Percentiles rank a stretch among this genome's conserved stretches.
Evolutionary conservation across 1,139 yeast genomes (phyloP).

Genomic region (Yamadazyma mexicana): DNA sequence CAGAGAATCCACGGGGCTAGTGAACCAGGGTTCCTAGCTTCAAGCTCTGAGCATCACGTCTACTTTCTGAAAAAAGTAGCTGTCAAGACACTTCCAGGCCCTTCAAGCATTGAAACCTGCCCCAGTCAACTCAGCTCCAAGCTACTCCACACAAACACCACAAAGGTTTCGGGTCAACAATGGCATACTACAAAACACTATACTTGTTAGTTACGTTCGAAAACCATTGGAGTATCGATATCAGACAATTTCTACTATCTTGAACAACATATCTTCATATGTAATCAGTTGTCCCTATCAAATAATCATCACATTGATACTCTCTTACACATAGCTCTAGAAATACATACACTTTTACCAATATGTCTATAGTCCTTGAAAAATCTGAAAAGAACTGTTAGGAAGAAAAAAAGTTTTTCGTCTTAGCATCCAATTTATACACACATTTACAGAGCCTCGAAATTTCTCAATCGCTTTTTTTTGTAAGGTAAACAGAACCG

Average conservation of each 20-base stretch:
- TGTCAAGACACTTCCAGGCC: too few species aligned
- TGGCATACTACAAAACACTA: background rate
- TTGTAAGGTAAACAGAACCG: background rate
- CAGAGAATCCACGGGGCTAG: too few species aligned
- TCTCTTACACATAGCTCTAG: background rate
- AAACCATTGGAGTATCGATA: background rate
- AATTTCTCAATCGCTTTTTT: background rate
- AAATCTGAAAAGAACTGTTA: background rate
- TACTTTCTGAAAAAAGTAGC: too few species aligned
- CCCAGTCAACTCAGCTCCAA: too few species aligned
- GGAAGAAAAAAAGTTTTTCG: background rate
- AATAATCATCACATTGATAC: constrained; percentile 13
- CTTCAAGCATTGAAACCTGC: too few species aligned
- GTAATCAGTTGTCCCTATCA: constrained; percentile 23
- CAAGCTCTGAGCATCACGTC: too few species aligned
- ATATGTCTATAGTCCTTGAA: too few species aligned
- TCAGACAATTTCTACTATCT: constrained; percentile 19
- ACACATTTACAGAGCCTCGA: background rate
- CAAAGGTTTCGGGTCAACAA: too few species aligned
- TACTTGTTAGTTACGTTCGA: background rate
- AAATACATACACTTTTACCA: background rate
- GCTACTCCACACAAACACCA: too few species aligned
- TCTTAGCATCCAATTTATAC: background rate
- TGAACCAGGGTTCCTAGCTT: too few species aligned
- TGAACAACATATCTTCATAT: constrained; percentile 19